phyloP scores from a whole-genome alignment of 1,139 yeast species.

The Suhomyces atakaporum region DNA sequence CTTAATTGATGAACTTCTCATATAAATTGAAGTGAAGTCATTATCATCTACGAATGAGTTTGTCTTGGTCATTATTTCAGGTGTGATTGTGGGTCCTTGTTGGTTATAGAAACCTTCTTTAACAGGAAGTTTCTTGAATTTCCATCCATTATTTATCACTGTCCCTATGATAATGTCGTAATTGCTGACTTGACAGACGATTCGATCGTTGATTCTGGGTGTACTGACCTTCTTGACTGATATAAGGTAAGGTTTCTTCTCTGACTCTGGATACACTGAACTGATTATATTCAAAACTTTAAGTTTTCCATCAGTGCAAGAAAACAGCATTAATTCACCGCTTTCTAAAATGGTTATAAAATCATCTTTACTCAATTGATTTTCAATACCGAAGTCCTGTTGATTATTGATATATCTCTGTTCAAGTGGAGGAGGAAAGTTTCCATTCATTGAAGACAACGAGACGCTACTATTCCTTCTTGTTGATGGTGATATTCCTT shows the following conservation, averaged over 20 bases:
- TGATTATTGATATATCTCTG: conserved; percentile 11
- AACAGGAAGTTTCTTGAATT: conserved; percentile 50
- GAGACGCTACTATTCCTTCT: conserved; percentile 35
- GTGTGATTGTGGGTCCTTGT: conserved; percentile 33
- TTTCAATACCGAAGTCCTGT: conserved; percentile 13
- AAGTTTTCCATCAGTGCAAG: conserved; percentile 50
- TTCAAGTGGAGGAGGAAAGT: conserved; percentile 31
- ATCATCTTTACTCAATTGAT: conserved; percentile 27
- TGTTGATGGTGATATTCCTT: conserved; percentile 17
- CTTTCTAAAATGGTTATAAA: conserved; percentile 38
- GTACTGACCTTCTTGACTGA: conserved; percentile 61
- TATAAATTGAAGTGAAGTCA: conserved; percentile 20
- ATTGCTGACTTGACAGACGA: conserved; percentile 56
- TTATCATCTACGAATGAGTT: conserved; percentile 17
- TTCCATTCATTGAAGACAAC: conserved; percentile 33
- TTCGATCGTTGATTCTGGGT: conserved; percentile 73
- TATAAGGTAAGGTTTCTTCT: conserved; percentile 30
- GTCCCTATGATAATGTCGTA: conserved; percentile 63
- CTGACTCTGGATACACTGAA: conserved; percentile 23
- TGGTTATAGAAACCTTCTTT: conserved; percentile 52
- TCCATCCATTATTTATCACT: conserved; percentile 68
- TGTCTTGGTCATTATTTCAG: conserved; percentile 28
- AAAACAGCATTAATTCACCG: conserved; percentile 50
- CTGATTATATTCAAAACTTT: conserved; percentile 28
- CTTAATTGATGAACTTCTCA: conserved; percentile 3